phyloP scores from a whole-genome alignment of 2,329 filamentous ascomycete species.

The Talaromyces sp. region DNA sequence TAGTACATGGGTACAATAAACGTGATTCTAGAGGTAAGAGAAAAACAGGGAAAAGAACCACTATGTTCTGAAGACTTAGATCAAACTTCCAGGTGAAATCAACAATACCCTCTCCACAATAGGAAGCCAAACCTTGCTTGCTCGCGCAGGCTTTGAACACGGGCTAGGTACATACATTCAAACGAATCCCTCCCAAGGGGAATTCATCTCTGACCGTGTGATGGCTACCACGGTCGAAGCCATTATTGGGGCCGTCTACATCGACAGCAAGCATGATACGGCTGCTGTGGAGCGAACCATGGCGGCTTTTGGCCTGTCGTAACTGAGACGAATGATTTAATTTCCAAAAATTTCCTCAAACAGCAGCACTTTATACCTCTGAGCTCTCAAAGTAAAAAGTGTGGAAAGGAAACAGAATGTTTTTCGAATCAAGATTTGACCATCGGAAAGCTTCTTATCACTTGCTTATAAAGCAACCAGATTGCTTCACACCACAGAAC shows the following conservation, averaged over 20 bases:
- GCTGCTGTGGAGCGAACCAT: slow-evolving; percentile 2
- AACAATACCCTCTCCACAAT: neutral
- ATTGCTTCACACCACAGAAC: too few species aligned
- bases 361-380: neutral
- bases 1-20: neutral
- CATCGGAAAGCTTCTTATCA: neutral
- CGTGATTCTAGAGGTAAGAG: neutral
- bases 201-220: slow-evolving; percentile 13
- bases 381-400: too few species aligned
- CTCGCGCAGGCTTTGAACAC: slow-evolving; percentile 6
- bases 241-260: slow-evolving; percentile 28
- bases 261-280: slow-evolving; percentile 20
- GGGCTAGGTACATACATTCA: slow-evolving; percentile 11
- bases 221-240: slow-evolving; percentile 29
- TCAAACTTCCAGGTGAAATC: neutral
- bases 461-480: neutral
- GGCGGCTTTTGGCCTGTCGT: neutral
- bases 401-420: neutral
- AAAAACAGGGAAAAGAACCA: neutral
- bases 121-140: slow-evolving; percentile 13
- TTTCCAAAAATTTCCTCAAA: neutral
- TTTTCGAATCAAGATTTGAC: neutral
- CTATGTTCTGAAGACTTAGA: neutral
- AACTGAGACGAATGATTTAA: neutral
- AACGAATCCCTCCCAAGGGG: slow-evolving; percentile 14